Base-by-base conservation (phyloP, 371 early-diverging fungal genomes). In the Haplosporangium sp. region DNA sequence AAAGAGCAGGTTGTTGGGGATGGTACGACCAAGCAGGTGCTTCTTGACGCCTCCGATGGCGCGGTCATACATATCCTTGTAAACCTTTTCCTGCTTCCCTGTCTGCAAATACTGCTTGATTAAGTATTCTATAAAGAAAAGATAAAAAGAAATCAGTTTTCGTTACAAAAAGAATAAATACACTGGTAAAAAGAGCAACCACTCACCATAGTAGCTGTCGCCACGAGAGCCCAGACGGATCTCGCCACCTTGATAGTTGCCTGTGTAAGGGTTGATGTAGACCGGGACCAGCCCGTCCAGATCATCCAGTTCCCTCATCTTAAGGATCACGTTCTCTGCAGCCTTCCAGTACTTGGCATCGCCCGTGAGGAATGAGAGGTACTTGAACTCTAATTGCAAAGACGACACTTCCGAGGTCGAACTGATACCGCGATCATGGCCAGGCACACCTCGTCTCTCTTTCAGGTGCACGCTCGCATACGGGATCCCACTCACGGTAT, bases 141-240 rank as follows among this genome's bases (percentile, higher is more conserved):
- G 23, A 36, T 29, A n/a, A 48, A 20, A 14, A 18, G 1, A 16
- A 11, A 12, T 16, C 8, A 20, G 5, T 36, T 10, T 2, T 48
- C 2, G 16, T 0, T 20, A 41, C 14, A 21, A 36, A 38, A 18
- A 5, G 10, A 42, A 59, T 13, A 53, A 41, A 1, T 40, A 38
- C n/a, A 38, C 38, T 1, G 13, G 20, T n/a, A 47, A 37, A 18
- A 9, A 38, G 14, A 47, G 14, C 5, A 8, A 21, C 21, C 13
- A n/a, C 18, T 74, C 86, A 88, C 90, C 91, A 85, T 97, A 98
- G 81, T 95, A 98, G 67, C 94, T 94, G 69, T 98, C 97, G 0
- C 95, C 95, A 14, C 89, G 84, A 4, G 93, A 91, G 6, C 98
- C 97, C 20, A 96, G 72, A 5, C 89, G 84, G 18, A 90, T 88